These are phyloP conservation scores for Phialophora expanda DNA, from an alignment of 2,329 filamentous ascomycete genomes.

Conservation along the genomic window DNA sequence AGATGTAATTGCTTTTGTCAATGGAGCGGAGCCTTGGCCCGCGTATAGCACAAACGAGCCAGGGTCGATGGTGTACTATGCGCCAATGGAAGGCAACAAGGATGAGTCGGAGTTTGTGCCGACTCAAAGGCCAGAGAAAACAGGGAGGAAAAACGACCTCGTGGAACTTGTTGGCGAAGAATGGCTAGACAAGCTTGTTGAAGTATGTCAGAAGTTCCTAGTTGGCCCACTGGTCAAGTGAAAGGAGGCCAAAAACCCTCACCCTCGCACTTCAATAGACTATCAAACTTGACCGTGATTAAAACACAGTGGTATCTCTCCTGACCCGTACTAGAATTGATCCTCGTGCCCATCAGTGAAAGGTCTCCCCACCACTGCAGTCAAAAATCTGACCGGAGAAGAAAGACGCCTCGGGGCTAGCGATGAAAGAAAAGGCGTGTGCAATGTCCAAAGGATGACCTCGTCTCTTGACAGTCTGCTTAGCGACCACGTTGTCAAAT, in stretches of 20 bases:
- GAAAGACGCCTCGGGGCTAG: slow-evolving; percentile 17
- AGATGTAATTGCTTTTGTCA: neutral
- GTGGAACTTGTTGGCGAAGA: slow-evolving; percentile 14
- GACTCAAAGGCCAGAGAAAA: neutral
- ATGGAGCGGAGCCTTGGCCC: no score
- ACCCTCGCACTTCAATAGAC: no score
- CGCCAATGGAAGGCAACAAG: no score
- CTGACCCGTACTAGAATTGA: no score
- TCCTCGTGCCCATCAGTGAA: neutral
- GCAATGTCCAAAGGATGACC: slow-evolving; percentile 15
- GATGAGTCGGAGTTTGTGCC: slow-evolving; percentile 40
- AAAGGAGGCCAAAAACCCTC: neutral
- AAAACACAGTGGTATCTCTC: no score
- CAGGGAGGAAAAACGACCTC: slow-evolving; percentile 6
- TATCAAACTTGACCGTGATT: no score
- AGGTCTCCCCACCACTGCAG: slow-evolving; percentile 15
- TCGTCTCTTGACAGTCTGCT: slow-evolving; percentile 16
- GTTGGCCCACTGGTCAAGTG: slow-evolving; percentile 10
- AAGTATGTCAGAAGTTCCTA: slow-evolving; percentile 12
- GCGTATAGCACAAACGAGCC: no score
- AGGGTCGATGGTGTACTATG: no score
- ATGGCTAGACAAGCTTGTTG: slow-evolving; percentile 10
- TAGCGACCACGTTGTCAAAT: slow-evolving; percentile 12
- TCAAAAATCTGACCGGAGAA: slow-evolving; percentile 18
- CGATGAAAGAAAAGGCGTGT: slow-evolving; percentile 13